Evolutionary conservation across 2,329 filamentous ascomycete species (phyloP), one percentile per base, ranked within the genome.

Genomic region (Chaetomium olivaceum): DNA sequence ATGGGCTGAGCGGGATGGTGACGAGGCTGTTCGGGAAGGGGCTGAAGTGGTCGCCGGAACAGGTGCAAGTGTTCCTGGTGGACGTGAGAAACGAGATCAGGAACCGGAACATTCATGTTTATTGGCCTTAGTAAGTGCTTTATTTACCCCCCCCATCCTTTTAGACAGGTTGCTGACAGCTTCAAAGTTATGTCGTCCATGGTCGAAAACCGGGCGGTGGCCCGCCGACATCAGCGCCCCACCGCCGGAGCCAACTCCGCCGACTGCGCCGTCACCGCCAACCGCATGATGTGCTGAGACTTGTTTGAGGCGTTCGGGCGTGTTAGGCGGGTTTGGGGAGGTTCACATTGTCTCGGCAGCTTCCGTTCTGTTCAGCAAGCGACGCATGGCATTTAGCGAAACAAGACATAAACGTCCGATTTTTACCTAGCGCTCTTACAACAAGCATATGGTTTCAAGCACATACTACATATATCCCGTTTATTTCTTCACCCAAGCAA

Each of bases 41-140:
- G 50, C 68, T 73, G 12, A 64, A 65, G 21, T 71, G 70, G 71
- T 54, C 67, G 14, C 59, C 63, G 0, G 68, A 62, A 27, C 60
- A 73, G 64, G 68, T 73, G 8, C 36, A 67, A 29, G 63, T 69
- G 6, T 71, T 72, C 39, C 29, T 71, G 25, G 63, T 67, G 6
- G 57, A 61, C 2, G 59, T 69, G 61, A 61, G 67, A 29, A 67
- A 59, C 61, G 71, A 72, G 58, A 62, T 73, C 23, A 68, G 63
- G 62, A 70, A 70, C 59, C 50, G 61, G 46, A 48, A 62, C 3
- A 39, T 69, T 19, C 71, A 73, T 52, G 39, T 54, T 2, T 73
- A 72, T n/a, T 64, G 70, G 71, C 69, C 71, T 1, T 70, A 36
- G 71, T 72, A 25, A 69, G 71, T 71, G 39, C 7, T 43, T 43